These are phyloP conservation scores for Saccharomycopsis capsularis DNA, from an alignment of 805 yeast species.

Conservation along the genomic window DNA sequence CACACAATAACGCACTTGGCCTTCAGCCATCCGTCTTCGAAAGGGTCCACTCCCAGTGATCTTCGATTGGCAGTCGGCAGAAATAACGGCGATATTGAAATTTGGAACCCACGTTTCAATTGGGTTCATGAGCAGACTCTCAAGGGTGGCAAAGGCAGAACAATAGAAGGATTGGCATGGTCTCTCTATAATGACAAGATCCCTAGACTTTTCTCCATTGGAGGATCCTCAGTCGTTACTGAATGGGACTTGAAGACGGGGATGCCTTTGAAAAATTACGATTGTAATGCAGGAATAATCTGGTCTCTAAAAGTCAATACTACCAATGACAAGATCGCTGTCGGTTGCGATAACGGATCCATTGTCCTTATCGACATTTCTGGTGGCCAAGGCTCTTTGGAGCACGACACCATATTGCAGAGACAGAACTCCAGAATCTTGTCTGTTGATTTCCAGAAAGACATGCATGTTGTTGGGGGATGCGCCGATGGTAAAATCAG, in stretches of 20 bases:
- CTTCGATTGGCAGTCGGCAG: constrained; percentile 86
- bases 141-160: constrained; percentile 73
- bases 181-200: constrained; percentile 35
- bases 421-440: constrained; percentile 80
- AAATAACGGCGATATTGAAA: constrained; percentile 89
- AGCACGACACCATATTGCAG: constrained; percentile 67
- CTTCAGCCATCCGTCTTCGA: constrained; percentile 54
- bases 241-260: constrained; percentile 87
- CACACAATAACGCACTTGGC: constrained; percentile 76
- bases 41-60: constrained; percentile 43
- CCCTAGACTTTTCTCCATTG: constrained; percentile 80
- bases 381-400: constrained; percentile 80
- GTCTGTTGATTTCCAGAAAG: constrained; percentile 66
- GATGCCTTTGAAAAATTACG: constrained; percentile 64
- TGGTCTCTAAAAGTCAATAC: constrained; percentile 78
- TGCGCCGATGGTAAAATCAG: constrained; percentile 92
- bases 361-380: constrained; percentile 78
- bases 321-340: constrained; percentile 59
- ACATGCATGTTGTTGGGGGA: constrained; percentile 73
- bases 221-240: constrained; percentile 84
- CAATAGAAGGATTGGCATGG: constrained; percentile 91
- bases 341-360: constrained; percentile 94
- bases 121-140: constrained; percentile 76
- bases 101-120: constrained; percentile 80
- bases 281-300: constrained; percentile 87